A percentile compares a stretch with the other conserved stretches of the same genome.
Evolutionary conservation across 179 eudicot genomes (phyloP).

Genomic region (Silene noctiflora): DNA sequence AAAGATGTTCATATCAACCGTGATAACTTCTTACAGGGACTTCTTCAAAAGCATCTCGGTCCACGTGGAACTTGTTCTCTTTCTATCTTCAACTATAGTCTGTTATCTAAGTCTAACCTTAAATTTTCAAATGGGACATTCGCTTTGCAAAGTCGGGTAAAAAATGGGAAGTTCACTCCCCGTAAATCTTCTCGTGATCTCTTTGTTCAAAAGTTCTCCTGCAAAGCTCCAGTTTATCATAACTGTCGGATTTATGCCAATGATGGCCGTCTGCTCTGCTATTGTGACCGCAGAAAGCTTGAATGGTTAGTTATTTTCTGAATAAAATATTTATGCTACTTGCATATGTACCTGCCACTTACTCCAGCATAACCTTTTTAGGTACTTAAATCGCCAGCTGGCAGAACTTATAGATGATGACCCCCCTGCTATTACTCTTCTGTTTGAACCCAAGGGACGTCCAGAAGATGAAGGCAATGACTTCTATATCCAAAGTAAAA

Average conservation of each 20-base stretch:
- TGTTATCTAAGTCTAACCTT: conserved; percentile 50
- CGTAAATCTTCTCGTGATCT: conserved; percentile 72
- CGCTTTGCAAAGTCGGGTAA: conserved; percentile 46
- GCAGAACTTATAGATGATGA: conserved; percentile 88
- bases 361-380: conserved; percentile 26
- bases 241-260: conserved; percentile 95
- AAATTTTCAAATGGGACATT: conserved; percentile 38
- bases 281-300: conserved; percentile 91
- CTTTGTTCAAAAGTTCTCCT: conserved; percentile 92
- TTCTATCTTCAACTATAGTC: conserved; percentile 65
- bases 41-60: conserved; percentile 68
- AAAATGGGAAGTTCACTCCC: conserved; percentile 46
- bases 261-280: conserved; percentile 90
- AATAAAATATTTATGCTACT: conserved; percentile 9
- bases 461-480: conserved; percentile 98
- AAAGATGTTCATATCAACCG: conserved; percentile 34
- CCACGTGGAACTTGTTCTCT: conserved; percentile 75
- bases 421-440: conserved; percentile 85
- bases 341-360: conserved; percentile 3
- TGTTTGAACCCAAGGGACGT: conserved; percentile 96
- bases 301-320: conserved; percentile 66
- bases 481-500: conserved; percentile 91
- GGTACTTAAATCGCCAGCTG: conserved; percentile 73
- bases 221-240: conserved; percentile 97
- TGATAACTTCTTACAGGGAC: conserved; percentile 43